Conservation (phyloP, 257 asterid genomes). For the Nicotiana knightiana region DNA sequence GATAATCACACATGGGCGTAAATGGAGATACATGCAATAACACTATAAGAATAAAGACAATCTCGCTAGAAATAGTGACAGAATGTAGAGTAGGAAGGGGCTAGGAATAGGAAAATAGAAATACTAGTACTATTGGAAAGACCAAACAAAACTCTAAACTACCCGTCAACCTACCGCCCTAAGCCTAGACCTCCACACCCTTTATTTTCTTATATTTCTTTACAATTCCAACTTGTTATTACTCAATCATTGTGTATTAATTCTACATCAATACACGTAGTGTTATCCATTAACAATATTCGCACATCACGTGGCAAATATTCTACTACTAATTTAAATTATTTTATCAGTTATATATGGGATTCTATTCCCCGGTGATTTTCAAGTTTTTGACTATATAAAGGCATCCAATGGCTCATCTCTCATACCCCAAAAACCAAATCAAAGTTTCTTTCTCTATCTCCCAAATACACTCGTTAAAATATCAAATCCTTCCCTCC, state of each 20-base stretch:
- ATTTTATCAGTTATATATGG: neutral
- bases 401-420: neutral
- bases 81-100: no score
- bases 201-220: neutral
- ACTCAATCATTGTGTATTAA: neutral
- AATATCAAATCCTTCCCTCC: neutral
- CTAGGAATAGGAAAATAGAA: no score
- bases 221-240: neutral
- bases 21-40: no score
- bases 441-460: neutral
- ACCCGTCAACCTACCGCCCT: no score
- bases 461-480: neutral
- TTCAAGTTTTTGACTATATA: neutral
- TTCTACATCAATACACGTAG: neutral
- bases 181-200: no score
- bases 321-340: neutral
- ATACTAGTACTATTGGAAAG: no score
- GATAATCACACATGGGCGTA: no score
- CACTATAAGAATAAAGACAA: no score
- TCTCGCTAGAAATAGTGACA: no score
- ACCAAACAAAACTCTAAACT: no score
- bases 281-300: slow-evolving; percentile 3
- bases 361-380: neutral
- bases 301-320: neutral
- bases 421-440: neutral